Base-by-base conservation (phyloP, 1,139 yeast species). In the Taphrina sp. region DNA sequence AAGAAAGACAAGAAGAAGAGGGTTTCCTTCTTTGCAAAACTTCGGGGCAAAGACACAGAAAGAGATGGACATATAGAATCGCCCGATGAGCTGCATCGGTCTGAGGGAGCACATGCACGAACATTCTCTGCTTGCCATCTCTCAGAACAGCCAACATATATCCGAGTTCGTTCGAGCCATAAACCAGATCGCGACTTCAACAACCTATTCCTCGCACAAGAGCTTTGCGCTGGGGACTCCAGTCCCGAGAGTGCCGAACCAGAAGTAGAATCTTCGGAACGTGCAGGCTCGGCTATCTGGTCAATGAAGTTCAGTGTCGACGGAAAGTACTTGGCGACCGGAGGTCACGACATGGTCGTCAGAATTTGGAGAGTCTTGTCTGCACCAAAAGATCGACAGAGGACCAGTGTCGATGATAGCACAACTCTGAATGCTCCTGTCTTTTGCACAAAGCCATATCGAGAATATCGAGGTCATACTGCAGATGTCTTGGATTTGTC, bases 241-340 rank as follows among this genome's bases (percentile, higher is more conserved):
- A 33, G 41, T 17, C 20, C 22, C 56, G 29, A 33, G 29, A 22
- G 1, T 12, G 43, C 53, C 2, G 43, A 29, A 10, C 34, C 51
- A 16, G 51, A 61, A 8, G 38, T 39, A 10, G 17, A 57, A 4
- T 51, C 57, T 19, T 51, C 63, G 1, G 49, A 47, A 36, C 59
- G 35, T 17, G 64, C 62, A 37, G 59, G 66, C 12, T 72, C 72
- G 34, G 87, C 90, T 16, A 74, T 85, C 5, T 86, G 89, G 79
- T 78, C 81, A 16, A 74, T 86, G 73, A 78, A 80, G 62, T 88
- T 89, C 69, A 82, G 87, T 60, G 70, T 70, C 22, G 95, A 89
- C 70, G 96, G 96, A 5, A 82, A 80, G 66, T 87, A 76, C 65
- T 67, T 89, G 63, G 96, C 96, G 0, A 80, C 86, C 0, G 95